Base-by-base conservation (phyloP, 805 yeast genomes). In the Wickerhamomyces chaumierensis region DNA sequence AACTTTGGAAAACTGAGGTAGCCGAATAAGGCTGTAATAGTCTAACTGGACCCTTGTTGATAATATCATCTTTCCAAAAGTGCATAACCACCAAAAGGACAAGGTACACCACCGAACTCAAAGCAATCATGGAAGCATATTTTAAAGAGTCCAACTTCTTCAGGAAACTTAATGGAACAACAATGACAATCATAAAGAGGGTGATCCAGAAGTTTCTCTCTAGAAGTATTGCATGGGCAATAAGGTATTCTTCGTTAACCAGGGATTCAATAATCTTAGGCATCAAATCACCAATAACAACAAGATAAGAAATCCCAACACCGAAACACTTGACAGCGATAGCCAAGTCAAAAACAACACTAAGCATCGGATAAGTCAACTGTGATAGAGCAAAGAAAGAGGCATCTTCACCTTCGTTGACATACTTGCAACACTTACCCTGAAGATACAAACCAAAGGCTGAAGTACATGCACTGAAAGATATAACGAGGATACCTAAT, bases 101-200 rank as follows among this genome's bases (percentile, higher is more conserved):
- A 47, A 88, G 66, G 55, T 88, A 88, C 0, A 72, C 81, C 13
- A 87, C 94, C 1, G 96, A 80, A 5, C 76, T 68, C 18, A 88
- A 64, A 1, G 95, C 96, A 29, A 88, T 65, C 56, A 87, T 62
- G 2, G 95, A 84, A 1, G 96, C 85, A 51, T 84, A 82, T 52
- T 83, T 81, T 52, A 88, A 69, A 9, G 95, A 83, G 54, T 84
- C 94, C 43, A 88, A 67, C 49, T 75, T 76, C 51, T 78, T 73
- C 51, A 82, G 65, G 56, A 78, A 85, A 12, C 92, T 79, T 37
- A 90, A 63, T 0, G 73, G 73, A 8, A 60, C 51, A 5, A 66
- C 65, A 7, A 67, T 51, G 13, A 57, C 42, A 4, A 53, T 40
- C 78, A 80, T 71, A 19, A 79, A 69, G 1, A 70, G 44, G 2